A percentile compares a stretch with the other conserved stretches of the same genome.
phyloP scores from a whole-genome alignment of 2,329 filamentous ascomycete genomes.

The Cryphonectria japonica region DNA sequence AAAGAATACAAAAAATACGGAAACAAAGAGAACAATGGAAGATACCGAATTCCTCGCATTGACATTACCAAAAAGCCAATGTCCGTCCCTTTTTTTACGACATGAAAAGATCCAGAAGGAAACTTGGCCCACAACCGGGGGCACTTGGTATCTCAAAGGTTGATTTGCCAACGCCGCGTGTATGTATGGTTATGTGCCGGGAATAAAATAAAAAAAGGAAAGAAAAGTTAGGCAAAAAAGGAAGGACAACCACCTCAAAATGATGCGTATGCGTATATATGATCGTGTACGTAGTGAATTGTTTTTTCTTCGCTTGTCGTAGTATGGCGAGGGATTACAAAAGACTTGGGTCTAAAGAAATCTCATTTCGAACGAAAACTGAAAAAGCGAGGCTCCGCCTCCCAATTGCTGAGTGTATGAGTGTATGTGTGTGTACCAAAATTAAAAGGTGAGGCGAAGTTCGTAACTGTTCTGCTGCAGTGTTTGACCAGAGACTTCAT shows the following conservation, averaged over 20 bases:
- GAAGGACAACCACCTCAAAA: constrained; percentile 21
- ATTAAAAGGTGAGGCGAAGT: constrained; percentile 52
- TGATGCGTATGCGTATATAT: constrained; percentile 24
- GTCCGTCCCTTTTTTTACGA: constrained; percentile 12
- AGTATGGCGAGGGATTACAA: constrained; percentile 24
- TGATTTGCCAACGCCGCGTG: constrained; percentile 32
- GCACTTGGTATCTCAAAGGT: constrained; percentile 36
- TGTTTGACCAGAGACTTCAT: constrained; percentile 36
- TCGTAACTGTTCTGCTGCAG: constrained; percentile 44
- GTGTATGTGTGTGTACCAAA: background rate
- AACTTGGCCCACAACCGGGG: constrained; percentile 23
- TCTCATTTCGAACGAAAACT: constrained; percentile 6
- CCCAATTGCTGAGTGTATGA: constrained; percentile 15
- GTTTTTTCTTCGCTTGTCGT: constrained; percentile 5
- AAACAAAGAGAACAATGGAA: background rate
- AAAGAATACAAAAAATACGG: too few species aligned
- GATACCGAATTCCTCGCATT: background rate
- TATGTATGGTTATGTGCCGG: constrained; percentile 13
- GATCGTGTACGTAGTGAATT: constrained; percentile 19
- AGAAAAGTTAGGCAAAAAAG: constrained; percentile 6
- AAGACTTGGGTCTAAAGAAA: constrained; percentile 7
- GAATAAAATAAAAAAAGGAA: background rate
- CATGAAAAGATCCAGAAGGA: constrained; percentile 23
- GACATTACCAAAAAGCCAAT: constrained; percentile 5
- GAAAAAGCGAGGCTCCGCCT: background rate